These are phyloP conservation scores for Leccinum ochraceum DNA, from an alignment of 768 basidiomycete genomes.

Conservation along the genomic window DNA sequence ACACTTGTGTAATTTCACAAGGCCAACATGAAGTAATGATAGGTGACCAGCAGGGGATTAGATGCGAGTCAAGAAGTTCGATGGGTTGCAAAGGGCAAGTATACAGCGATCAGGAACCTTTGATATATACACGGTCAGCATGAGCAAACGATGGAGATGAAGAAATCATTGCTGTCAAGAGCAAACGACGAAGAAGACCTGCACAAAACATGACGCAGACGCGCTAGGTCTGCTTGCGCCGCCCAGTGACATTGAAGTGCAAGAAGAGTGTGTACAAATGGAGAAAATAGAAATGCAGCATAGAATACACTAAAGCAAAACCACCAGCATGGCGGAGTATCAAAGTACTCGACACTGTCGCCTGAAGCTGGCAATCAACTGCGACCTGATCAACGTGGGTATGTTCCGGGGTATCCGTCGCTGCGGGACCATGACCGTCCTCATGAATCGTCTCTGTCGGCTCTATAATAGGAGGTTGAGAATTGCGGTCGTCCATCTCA, in stretches of 20 bases:
- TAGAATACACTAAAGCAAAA: constrained; percentile 38
- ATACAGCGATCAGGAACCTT: constrained; percentile 30
- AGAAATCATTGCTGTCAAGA: constrained; percentile 4
- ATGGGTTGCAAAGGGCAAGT: constrained; percentile 17
- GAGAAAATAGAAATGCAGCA: constrained; percentile 45
- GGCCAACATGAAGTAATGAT: constrained; percentile 13
- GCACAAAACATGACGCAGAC: constrained; percentile 1
- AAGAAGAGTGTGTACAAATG: constrained; percentile 45
- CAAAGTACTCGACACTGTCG: constrained; percentile 25
- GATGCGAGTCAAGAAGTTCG: constrained; percentile 31
- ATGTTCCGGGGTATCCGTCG: constrained; percentile 26
- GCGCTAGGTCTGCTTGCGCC: constrained; percentile 32
- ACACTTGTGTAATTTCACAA: constrained; percentile 16
- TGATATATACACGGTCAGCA: constrained; percentile 34
- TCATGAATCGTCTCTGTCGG: constrained; percentile 22
- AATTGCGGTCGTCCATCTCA: constrained; percentile 19
- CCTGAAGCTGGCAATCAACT: constrained; percentile 27
- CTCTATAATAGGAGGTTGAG: constrained; percentile 27
- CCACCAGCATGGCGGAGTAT: constrained; percentile 37
- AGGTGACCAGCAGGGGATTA: constrained; percentile 30
- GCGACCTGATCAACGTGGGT: constrained; percentile 20
- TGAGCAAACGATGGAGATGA: constrained; percentile 19
- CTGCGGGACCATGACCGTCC: constrained; percentile 20
- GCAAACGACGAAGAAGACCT: constrained; percentile 10
- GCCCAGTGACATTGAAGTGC: constrained; percentile 34